Base-by-base conservation (phyloP, 2,329 filamentous ascomycete species). In the Mycosphaerelloides madeirae region DNA sequence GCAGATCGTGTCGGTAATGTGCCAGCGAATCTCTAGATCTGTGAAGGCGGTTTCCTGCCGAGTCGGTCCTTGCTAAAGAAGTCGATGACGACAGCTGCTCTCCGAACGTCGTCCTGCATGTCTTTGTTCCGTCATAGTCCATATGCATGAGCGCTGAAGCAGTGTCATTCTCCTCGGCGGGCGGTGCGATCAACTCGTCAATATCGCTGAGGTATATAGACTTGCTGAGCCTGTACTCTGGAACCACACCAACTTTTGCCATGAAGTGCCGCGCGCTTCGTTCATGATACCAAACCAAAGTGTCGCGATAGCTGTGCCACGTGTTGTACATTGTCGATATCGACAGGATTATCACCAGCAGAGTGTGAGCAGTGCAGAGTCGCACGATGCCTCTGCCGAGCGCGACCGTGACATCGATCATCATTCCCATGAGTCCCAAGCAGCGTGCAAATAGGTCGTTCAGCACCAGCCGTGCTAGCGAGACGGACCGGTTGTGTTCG, bases 131-230 rank as follows among this genome's bases (percentile, higher is more conserved):
- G 3, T 29, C 12, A 20, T 37, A 13, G 9, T 25, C 22, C 22
- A 25, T 25, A 9, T 25, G 22, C 22, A 25, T 25, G 14, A 19
- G 11, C n/a, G 33, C 14, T 12, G 33, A 12, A 6, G 16, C 31
- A 15, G 29, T 15, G 13, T 20, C 16, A 7, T 44, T 29, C 12
- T 40, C 8, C 15, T 32, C 16, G 29, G 25, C 9, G 22, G 20
- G 20, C n/a, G 63, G 55, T 19, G 66, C 65, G 11, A 69, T 60
- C 40, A 79, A 69, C 13, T 85, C 79, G 46, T 89, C 83, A 38
- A 97, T 73, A 64, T 97, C 91, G 40, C 75, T 76, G 44, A 96
- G 68, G 62, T 93, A 95, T 19, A 98, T 80, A 7, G 87, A 81
- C 65, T 84, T 88, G 67, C 84, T 86, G 86, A 96, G 91, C 50